Base-by-base conservation (phyloP, 805 yeast species). In the Helenozyma rhizophorensis region DNA sequence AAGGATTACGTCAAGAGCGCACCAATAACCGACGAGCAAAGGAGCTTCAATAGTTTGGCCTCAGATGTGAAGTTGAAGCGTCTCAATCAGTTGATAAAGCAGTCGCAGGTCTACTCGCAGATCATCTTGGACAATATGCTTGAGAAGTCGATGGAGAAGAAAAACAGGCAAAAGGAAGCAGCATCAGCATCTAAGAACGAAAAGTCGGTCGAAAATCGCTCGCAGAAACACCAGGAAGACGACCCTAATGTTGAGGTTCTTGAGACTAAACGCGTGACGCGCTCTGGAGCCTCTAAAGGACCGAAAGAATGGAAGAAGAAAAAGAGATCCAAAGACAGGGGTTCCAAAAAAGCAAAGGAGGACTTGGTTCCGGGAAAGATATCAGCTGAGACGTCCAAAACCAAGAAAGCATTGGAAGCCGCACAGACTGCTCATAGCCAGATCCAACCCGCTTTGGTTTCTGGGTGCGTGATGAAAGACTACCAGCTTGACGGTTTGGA, bases 401-500 rank as follows among this genome's bases (percentile, higher is more conserved):
- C 55, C 9, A 43, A 45, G 14, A 28, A 45, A n/a, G 54, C 54
- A 2, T 45, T 54, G 10, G 62, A 58, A 27, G 36, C 45, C 6
- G 48, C 62, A 2, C 59, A 56, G 31, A 35, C 50, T 2, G 36
- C 35, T 9, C 37, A 45, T 21, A 48, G 43, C 13, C 63, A 54
- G 31, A 28, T 41, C 15, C 65, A 59, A 32, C 71, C 72, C 1
- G 41, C 50, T 21, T 35, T 60, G 6, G 43, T 67, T 4, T 40
- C 60, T 4, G 71, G 70, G 6, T 84, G 86, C 19, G 50, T 51
- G 0, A 65, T 90, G 69, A 86, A 87, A 50, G 83, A 79, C 18
- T 88, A 93, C 52, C 98, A 90, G 58, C 56, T 86, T 13, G 88
- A 83, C 35, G 98, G 97, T 1, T 70, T 90, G 36, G 88, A 86